phyloP scores from a whole-genome alignment of 495 filamentous ascomycete species.

The Aspergillus homomorphus region DNA sequence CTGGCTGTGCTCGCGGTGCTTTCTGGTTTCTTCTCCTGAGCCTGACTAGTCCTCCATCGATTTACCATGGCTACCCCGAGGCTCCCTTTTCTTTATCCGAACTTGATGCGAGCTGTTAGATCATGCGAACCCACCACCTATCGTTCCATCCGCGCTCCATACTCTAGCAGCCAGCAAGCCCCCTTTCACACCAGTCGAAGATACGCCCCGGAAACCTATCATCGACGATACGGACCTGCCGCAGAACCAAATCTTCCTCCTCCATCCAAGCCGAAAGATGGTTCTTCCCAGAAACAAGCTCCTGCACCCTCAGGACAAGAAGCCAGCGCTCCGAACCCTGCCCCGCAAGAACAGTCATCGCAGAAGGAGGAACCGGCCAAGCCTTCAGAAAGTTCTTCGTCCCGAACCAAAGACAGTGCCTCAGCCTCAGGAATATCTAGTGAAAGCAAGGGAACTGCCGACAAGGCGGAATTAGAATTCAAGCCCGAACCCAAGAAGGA shows the following conservation, averaged over 20 bases:
- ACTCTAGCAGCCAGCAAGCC: slow-evolving; percentile 14
- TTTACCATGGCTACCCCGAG: slow-evolving; percentile 61
- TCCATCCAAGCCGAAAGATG: slow-evolving; percentile 29
- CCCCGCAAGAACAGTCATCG: slow-evolving; percentile 20
- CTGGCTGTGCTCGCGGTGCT: slow-evolving; percentile 8
- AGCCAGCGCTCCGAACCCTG: slow-evolving; percentile 4
- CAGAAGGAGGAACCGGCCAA: neutral
- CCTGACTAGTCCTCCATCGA: neutral
- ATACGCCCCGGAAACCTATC: slow-evolving; percentile 40
- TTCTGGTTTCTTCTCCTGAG: slow-evolving; percentile 14
- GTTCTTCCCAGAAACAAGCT: slow-evolving; percentile 17
- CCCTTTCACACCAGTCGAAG: slow-evolving; percentile 42
- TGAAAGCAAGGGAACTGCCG: slow-evolving; percentile 15
- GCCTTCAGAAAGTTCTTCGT: neutral
- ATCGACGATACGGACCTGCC: slow-evolving; percentile 52
- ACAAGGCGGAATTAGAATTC: slow-evolving; percentile 21
- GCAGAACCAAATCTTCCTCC: slow-evolving; percentile 45
- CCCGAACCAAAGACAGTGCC: slow-evolving; percentile 4
- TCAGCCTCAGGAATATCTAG: slow-evolving; percentile 17
- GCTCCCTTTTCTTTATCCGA: slow-evolving; percentile 73
- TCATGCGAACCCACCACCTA: slow-evolving; percentile 37
- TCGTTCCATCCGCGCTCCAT: slow-evolving; percentile 28
- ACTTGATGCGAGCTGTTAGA: slow-evolving; percentile 51
- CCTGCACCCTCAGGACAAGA: slow-evolving; percentile 22
- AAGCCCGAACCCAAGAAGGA: slow-evolving; percentile 17